Evolutionary conservation across 441 rosid species (phyloP), one percentile per base, ranked within the genome.

Genomic region (Corymbia citriodora): DNA sequence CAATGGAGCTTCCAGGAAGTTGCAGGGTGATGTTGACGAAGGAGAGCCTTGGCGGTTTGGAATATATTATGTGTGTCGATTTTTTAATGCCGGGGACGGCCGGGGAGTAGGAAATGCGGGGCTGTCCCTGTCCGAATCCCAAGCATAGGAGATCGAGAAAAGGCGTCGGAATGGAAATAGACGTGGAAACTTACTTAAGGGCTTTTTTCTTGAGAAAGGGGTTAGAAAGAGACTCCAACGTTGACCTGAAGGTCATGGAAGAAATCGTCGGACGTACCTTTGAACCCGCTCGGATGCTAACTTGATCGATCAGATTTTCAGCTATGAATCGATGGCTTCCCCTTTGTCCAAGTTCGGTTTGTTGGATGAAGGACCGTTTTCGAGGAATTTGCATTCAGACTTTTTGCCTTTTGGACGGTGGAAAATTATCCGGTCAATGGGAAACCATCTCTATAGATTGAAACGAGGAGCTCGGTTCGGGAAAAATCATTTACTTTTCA

Each of bases 1-100:
- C 85, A 25, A 79, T 4, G 53, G 85, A 79, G 52, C 15, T 79
- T 79, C 85, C 85, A 8, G 85, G 85, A 79, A 79, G 85, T 45
- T 79, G 53, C 85, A 45, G 5, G 85, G 85, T 45, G 85, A 45
- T 45, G 85, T 3, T 1, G 3, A 79, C 85, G 85, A 79, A 79
- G 27, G 52, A 79, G 50, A 70, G 23, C 23, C 45, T 12, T 45
- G 53, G 1, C 53, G n/a, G 52, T 79, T 23, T n/a, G n/a, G 85
- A 45, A 23, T 40, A 79, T 40, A 4, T n/a, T 7, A 23, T 45
- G 49, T 9, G 14, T 25, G 0, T 10, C 5, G 4, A 36, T 0
- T 31, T 23, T 70, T 70, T 68, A 31, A 70, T 33, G 79, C 0
- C 4, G 79, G 21, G 12, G 79, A 45, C 21, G 79, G 79, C 79